Conservation (phyloP, 2,329 filamentous ascomycete genomes). For the Talaromyces sp. region DNA sequence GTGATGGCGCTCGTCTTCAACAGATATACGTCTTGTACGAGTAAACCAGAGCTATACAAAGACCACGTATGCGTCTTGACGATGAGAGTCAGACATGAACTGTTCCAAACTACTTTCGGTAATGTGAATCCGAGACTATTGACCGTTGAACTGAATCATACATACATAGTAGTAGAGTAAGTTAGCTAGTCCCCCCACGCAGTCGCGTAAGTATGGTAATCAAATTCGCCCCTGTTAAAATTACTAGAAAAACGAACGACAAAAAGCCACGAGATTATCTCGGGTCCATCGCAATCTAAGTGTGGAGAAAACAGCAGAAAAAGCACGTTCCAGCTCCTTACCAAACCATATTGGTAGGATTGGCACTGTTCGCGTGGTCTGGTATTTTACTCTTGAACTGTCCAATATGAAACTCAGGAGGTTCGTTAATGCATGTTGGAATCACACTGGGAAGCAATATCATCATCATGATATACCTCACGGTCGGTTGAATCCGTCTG, state of each 20-base stretch:
- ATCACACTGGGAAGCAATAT: not conserved
- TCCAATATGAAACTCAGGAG: not conserved
- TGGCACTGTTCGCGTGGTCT: conserved; percentile 3
- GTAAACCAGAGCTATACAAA: not conserved
- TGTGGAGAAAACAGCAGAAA: not conserved
- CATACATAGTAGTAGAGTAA: not conserved
- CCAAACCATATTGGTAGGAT: not conserved
- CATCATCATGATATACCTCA: not conserved
- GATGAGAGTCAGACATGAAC: not conserved
- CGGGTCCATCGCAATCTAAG: conserved; percentile 9
- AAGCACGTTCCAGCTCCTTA: not conserved
- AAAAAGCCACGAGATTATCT: conserved; percentile 7
- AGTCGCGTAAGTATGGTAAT: not conserved
- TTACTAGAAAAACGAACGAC: not conserved
- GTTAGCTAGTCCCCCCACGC: not conserved
- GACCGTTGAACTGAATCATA: conserved; percentile 12
- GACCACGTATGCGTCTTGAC: not conserved
- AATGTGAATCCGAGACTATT: conserved; percentile 13
- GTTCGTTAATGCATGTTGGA: not conserved
- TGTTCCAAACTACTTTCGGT: conserved; percentile 11
- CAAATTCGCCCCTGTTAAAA: not conserved
- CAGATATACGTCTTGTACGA: not conserved
- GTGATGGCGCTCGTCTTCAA: not conserved
- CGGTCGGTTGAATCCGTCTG: conserved; percentile 6
- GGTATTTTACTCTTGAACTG: not conserved